A percentile compares a stretch with the other conserved stretches of the same genome.
Conservation (phyloP, 2,329 filamentous ascomycete genomes). For the Fusarium marasasianum region DNA sequence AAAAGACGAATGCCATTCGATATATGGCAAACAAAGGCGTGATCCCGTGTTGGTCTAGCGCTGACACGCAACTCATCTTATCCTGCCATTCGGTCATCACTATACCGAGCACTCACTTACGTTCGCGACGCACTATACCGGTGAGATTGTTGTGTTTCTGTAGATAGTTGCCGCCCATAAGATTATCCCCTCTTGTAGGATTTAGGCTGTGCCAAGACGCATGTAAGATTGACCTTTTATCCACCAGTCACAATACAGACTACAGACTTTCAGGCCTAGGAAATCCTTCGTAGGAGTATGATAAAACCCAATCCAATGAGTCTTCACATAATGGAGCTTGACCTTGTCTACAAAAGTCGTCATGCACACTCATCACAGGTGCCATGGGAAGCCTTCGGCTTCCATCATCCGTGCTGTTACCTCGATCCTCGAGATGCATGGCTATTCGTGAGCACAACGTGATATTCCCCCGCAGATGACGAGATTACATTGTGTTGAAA, state of each 20-base stretch:
- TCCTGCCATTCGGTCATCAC: neutral
- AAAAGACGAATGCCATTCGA: neutral
- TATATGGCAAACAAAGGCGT: neutral
- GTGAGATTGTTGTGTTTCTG: no score
- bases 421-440: neutral
- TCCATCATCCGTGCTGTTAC: neutral
- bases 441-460: neutral
- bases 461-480: neutral
- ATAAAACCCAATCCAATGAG: neutral
- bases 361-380: no score
- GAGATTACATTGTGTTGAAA: fast-evolving
- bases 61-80: neutral
- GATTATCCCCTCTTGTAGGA: neutral
- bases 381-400: neutral
- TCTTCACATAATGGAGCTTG: no score
- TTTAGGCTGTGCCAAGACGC: neutral
- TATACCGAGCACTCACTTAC: neutral
- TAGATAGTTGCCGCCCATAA: neutral
- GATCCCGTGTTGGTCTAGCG: neutral
- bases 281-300: neutral
- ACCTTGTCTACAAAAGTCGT: neutral
- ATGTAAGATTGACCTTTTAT: neutral
- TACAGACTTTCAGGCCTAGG: neutral
- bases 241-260: neutral
- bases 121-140: neutral